phyloP scores from a whole-genome alignment of 768 basidiomycete genomes.

The Suillus lakei region DNA sequence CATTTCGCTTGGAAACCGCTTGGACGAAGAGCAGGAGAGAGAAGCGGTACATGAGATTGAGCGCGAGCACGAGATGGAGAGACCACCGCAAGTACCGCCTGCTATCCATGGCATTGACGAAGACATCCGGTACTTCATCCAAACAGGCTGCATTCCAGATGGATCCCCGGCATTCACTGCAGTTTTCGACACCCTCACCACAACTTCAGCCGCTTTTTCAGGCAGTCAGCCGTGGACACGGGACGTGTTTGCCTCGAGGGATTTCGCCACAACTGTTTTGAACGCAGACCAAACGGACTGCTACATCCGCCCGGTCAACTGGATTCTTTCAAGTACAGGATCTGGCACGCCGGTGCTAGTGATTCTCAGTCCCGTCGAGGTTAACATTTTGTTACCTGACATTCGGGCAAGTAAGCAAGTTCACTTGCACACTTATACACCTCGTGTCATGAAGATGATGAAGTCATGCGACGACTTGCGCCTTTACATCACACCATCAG shows the following conservation, averaged over 20 bases:
- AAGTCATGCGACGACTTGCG: constrained; percentile 41
- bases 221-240: background rate
- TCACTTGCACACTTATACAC: constrained; percentile 44
- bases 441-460: constrained; percentile 38
- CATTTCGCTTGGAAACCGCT: background rate
- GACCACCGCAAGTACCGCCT: constrained; percentile 14
- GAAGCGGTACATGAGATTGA: constrained; percentile 47
- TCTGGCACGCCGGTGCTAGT: constrained; percentile 24
- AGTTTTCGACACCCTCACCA: constrained; percentile 20
- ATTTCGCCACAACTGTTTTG: constrained; percentile 11
- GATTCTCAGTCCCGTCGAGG: constrained; percentile 45
- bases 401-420: constrained; percentile 37
- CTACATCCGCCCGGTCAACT: constrained; percentile 18
- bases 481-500: constrained; percentile 32
- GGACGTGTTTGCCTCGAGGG: constrained; percentile 16
- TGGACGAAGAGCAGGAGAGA: constrained; percentile 48
- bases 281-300: background rate
- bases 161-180: constrained; percentile 22
- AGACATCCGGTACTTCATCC: constrained; percentile 22
- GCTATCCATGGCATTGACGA: constrained; percentile 18
- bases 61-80: constrained; percentile 24
- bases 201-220: constrained; percentile 9
- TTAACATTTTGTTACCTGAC: constrained; percentile 38
- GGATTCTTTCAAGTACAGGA: constrained; percentile 15
- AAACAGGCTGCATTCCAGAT: constrained; percentile 23